phyloP scores from a whole-genome alignment of 352 stramenopile genomes.

The Globisporangium splendens region DNA sequence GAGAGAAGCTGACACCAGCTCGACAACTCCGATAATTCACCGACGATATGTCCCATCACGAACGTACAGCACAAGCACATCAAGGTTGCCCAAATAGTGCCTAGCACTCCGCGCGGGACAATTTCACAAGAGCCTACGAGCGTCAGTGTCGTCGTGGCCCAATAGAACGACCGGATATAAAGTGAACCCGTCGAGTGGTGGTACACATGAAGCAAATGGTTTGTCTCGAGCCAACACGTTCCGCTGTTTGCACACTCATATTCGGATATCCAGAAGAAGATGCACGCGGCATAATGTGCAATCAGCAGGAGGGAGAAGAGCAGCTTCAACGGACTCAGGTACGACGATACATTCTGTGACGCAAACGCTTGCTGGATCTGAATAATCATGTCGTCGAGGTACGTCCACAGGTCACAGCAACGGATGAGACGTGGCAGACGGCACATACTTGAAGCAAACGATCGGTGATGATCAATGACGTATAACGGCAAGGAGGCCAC shows the following conservation, averaged over 20 bases:
- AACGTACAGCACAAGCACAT: slow-evolving; percentile 71
- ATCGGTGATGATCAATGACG: slow-evolving; percentile 20
- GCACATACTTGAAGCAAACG: slow-evolving; percentile 31
- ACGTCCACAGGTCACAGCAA: slow-evolving; percentile 43
- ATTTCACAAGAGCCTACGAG: slow-evolving; percentile 60
- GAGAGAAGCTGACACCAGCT: slow-evolving; percentile 16
- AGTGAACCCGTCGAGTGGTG: slow-evolving; percentile 41
- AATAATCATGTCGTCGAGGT: slow-evolving; percentile 64
- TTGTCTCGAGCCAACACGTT: slow-evolving; percentile 55
- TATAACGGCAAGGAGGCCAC: slow-evolving; percentile 59
- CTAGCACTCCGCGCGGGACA: slow-evolving; percentile 32
- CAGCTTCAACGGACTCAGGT: slow-evolving; percentile 62
- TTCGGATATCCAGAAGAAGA: slow-evolving; percentile 72
- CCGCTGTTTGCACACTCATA: slow-evolving; percentile 35
- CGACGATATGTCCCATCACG: slow-evolving; percentile 71
- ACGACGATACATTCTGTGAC: slow-evolving; percentile 61
- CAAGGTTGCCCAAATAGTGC: slow-evolving; percentile 53
- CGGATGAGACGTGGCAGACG: slow-evolving; percentile 57
- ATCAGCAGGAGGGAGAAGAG: slow-evolving; percentile 65
- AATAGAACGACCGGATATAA: slow-evolving; percentile 71
- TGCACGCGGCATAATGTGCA: slow-evolving; percentile 58
- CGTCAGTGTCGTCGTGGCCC: slow-evolving; percentile 60
- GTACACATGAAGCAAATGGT: slow-evolving; percentile 61
- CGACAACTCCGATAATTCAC: slow-evolving; percentile 58
- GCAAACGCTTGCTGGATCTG: slow-evolving; percentile 68